Base-by-base conservation (phyloP, 495 filamentous ascomycete genomes). In the Cercophora sp. region DNA sequence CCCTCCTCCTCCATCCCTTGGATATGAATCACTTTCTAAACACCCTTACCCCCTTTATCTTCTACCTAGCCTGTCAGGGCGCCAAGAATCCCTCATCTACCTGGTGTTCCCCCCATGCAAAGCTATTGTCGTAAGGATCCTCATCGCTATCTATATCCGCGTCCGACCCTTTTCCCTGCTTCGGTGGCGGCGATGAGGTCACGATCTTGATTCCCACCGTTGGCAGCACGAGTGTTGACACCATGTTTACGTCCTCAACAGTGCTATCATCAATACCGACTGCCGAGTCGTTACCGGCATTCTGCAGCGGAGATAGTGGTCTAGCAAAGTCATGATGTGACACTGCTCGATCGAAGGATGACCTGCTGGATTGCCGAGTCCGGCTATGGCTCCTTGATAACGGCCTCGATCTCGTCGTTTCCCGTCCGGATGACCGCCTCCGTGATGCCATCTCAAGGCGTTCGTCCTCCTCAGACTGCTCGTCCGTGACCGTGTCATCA, bases 381-480 rank as follows among this genome's bases (percentile, higher is more conserved):
- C 68, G 52, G 5, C 53, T 39, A 2, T 60, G 55, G 39, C 57
- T 63, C 54, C 51, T 71, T 0, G 58, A 45, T 24, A 63, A 58
- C 45, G 55, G 56, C 43, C 63, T 65, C 19, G 70, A 35, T n/a
- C 57, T 61, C 18, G 68, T 56, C 24, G 48, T 35, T 27, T 3
- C 15, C 31, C n/a, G 19, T 13, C 15, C 37, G 35, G 1, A 6
- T 13, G 9, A 13, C 41, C 27, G 18, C 48, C 35, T 5, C 47
- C 22, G 36, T 61, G 55, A 1, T 48, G 50, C 51, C 50, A 73
- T 68, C 54, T 75, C 73, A 3, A 75, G 59, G 8, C 66, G 59
- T 35, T 73, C 72, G 18, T 72, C 73, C 15, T 72, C 69, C 20
- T 75, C 72, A 6, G 70, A 66, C 18, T 67, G 63, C 13, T 68